Base-by-base conservation (phyloP, 495 filamentous ascomycete genomes). In the Penicillium paradoxum region DNA sequence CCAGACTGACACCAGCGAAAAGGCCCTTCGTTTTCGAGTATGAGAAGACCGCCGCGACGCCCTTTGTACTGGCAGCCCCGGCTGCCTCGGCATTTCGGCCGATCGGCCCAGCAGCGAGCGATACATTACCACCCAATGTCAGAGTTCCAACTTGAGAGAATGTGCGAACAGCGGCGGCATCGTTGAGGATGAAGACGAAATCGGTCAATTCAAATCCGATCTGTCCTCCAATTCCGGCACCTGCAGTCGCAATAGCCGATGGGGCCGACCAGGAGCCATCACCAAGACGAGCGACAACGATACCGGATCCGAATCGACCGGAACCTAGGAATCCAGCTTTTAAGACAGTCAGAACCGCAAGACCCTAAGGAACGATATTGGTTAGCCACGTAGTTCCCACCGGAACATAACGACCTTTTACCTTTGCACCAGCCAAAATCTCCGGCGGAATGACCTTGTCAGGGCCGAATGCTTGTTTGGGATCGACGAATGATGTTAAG, bases 151-250 rank as follows among this genome's bases (percentile, higher is more conserved):
- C 80, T 69, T 97, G 92, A 3, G 93, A 91, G 70, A 97, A 97
- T 32, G 93, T 93, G 66, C 88, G 89, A 36, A 98, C 93, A 21
- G 93, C 93, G 36, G 80, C 83, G 36, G 85, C 79, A 65, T 98
- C 93, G 70, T 98, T 98, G 44, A 98, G 83, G 53, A 97, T 96
- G 76, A 98, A 97, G 60, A 98, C 95, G 67, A 98, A 97, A 66
- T 98, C 93, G 37, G 95, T 97, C 54, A 98, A 74, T 70, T 98
- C 93, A 74, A 96, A 92, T 27, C 93, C 93, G 64, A 98, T 95
- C 68, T 98, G 93, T 18, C 93, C 92, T 59, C 93, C 93, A 57
- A 97, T 91, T 22, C 93, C 93, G 50, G 86, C 95, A 59, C 93
- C 93, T 21, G 87, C 88, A 17, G 89, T 93, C 45, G 84, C 83